Evolutionary conservation across 2,329 filamentous ascomycete species (phyloP).

Genomic region (Trichoderma cornu-damae): DNA sequence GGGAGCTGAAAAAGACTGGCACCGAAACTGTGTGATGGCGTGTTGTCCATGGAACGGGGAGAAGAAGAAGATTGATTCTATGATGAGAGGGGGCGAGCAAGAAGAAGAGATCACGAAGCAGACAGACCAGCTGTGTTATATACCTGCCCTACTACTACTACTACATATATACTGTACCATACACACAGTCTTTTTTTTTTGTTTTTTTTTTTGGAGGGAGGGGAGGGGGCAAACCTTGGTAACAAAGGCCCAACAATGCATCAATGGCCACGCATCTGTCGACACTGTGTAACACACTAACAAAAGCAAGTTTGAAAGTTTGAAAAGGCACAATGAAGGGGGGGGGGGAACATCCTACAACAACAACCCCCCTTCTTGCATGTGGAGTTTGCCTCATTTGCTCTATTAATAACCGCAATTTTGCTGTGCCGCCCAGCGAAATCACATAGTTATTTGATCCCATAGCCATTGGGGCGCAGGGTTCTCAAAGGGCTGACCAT

Average conservation of each 20-base stretch:
- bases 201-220: too few species aligned
- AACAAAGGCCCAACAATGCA: background rate
- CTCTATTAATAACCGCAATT: conserved; percentile 17
- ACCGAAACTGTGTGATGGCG: background rate
- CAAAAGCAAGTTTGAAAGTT: background rate
- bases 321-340: too few species aligned
- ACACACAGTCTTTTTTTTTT: background rate
- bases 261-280: background rate
- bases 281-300: conserved; percentile 5
- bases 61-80: too few species aligned
- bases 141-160: too few species aligned
- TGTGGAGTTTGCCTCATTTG: conserved; percentile 16
- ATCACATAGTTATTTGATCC: background rate
- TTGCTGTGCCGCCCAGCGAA: conserved; percentile 10
- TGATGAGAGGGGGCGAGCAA: too few species aligned
- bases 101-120: background rate
- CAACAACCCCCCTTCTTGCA: conserved; percentile 4
- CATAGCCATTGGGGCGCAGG: conserved; percentile 13
- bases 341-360: background rate
- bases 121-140: too few species aligned
- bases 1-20: background rate
- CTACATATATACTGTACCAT: background rate
- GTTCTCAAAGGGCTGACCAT: background rate
- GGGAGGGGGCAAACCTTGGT: background rate
- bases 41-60: background rate